Conservation (phyloP, 306 rosid species). For the Lathyrus sativus region DNA sequence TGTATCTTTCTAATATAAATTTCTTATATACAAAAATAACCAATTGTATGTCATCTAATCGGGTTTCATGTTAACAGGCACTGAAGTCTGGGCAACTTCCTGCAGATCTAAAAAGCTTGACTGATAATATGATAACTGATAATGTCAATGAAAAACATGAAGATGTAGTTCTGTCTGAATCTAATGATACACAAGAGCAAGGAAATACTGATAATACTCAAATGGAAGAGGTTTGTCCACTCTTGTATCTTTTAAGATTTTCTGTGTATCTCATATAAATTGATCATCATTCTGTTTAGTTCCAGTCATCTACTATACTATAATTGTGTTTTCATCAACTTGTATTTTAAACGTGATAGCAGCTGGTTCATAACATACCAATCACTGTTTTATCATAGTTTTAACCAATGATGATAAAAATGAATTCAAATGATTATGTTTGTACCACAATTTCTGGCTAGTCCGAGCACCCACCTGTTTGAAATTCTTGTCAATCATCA, state of each 20-base stretch:
- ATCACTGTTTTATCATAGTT: background rate
- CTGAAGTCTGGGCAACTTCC: constrained; percentile 91
- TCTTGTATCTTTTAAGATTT: background rate
- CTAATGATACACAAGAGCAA: constrained; percentile 53
- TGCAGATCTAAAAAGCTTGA: constrained; percentile 58
- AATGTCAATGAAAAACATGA: constrained; percentile 47
- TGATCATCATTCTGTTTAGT: background rate
- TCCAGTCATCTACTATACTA: background rate
- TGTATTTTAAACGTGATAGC: background rate
- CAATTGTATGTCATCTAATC: constrained; percentile 19
- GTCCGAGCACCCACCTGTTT: too few relatives aligned
- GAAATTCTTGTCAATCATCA: too few relatives aligned
- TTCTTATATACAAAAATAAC: constrained; percentile 5
- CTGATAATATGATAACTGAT: constrained; percentile 47
- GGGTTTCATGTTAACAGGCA: constrained; percentile 58
- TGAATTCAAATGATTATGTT: background rate
- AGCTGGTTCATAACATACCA: background rate
- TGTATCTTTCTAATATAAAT: constrained; percentile 10
- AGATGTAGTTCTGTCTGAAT: constrained; percentile 39
- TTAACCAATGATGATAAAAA: background rate
- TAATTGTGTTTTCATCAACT: background rate
- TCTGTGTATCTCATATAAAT: constrained; percentile 5
- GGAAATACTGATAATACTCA: constrained; percentile 53
- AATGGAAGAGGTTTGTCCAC: constrained; percentile 72
- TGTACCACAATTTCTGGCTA: too few relatives aligned